phyloP scores from a whole-genome alignment of 345 rosid species.

The Eucalyptus melliodora region DNA sequence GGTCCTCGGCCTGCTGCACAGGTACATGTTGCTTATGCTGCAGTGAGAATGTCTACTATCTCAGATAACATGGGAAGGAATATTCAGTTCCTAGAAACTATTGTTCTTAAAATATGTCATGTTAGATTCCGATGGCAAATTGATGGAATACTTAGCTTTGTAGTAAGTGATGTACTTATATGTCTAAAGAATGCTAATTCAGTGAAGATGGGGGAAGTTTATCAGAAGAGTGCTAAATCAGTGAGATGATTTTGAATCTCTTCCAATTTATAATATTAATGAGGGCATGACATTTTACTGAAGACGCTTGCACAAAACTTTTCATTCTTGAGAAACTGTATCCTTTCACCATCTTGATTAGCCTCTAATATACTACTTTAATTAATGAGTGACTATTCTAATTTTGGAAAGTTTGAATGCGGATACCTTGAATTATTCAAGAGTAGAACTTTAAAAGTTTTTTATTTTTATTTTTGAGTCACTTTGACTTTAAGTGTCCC shows the following conservation, averaged over 20 bases:
- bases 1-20: conserved; percentile 65
- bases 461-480: not conserved
- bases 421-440: not conserved
- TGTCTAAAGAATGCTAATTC: not conserved
- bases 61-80: not conserved
- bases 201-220: not conserved
- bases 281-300: not conserved
- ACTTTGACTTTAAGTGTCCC: not conserved
- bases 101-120: not conserved
- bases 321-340: not conserved
- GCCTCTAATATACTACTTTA: not conserved
- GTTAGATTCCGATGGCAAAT: not conserved
- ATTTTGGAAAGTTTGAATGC: not conserved
- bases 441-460: not conserved
- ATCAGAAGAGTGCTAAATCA: not conserved
- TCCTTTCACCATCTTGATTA: not conserved
- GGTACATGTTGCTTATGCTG: conserved; percentile 16
- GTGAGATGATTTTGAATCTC: not conserved
- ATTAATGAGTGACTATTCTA: not conserved
- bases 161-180: not conserved
- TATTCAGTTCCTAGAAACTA: not conserved
- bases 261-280: not conserved
- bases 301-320: not conserved
- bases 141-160: not conserved
- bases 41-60: not conserved